Evolutionary conservation across 179 eudicot genomes (phyloP).

Genomic region (Camellia oleifera): DNA sequence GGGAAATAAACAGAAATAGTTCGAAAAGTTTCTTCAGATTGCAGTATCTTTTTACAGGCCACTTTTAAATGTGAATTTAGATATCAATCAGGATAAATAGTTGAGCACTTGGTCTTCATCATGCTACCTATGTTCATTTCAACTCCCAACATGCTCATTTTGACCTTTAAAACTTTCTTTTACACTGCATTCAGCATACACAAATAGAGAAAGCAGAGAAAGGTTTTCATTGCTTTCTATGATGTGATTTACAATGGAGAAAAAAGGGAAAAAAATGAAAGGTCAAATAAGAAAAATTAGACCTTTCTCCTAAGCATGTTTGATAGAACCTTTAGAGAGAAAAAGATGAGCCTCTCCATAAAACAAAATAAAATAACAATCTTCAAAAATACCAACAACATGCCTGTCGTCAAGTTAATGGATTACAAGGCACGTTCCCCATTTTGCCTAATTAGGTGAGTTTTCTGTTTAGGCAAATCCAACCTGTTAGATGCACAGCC

Average conservation of each 20-base stretch:
- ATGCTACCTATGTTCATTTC: background rate
- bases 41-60: background rate
- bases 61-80: background rate
- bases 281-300: background rate
- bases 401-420: background rate
- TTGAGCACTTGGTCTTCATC: background rate
- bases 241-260: background rate
- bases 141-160: background rate
- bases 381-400: background rate
- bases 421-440: background rate
- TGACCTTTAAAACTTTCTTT: background rate
- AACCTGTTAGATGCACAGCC: background rate
- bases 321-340: background rate
- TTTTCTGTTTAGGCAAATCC: background rate
- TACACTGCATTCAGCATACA: background rate
- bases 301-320: background rate
- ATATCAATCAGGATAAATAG: constrained; percentile 6
- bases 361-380: background rate
- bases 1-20: background rate
- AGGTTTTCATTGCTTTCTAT: background rate
- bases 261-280: background rate
- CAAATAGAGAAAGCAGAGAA: background rate
- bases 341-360: background rate
- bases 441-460: background rate
- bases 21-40: background rate